A percentile compares a stretch with the other conserved stretches of the same genome.
These are phyloP conservation scores for Fusarium palustre DNA, from an alignment of 2,329 filamentous ascomycete species.

Conservation along the genomic window DNA sequence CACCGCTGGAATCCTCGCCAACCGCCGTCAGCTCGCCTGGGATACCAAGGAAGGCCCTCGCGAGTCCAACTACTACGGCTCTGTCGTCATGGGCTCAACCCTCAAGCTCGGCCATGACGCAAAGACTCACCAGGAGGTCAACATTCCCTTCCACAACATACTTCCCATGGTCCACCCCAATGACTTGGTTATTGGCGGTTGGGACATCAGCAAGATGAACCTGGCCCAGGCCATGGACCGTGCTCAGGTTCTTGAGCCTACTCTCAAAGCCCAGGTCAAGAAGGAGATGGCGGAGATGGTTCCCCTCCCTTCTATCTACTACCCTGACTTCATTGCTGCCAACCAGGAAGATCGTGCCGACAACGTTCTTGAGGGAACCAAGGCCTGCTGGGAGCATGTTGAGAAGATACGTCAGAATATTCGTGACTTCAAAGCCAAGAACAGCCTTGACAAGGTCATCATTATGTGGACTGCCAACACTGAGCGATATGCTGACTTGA, in stretches of 20 bases:
- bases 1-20: conserved; percentile 96
- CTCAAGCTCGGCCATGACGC: conserved; percentile 94
- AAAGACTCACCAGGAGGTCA: conserved; percentile 87
- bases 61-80: conserved; percentile 97
- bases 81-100: conserved; percentile 95
- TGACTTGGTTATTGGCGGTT: conserved; percentile 93
- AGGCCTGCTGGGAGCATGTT: conserved; percentile 88
- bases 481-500: conserved; percentile 91
- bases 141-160: conserved; percentile 94
- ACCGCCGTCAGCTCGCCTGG: conserved; percentile 87
- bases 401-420: conserved; percentile 95
- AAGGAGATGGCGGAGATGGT: conserved; percentile 94
- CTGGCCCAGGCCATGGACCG: conserved; percentile 94
- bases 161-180: conserved; percentile 98
- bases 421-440: conserved; percentile 88
- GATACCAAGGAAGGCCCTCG: conserved; percentile 91
- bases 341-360: conserved; percentile 98
- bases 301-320: conserved; percentile 95
- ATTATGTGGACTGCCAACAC: conserved; percentile 99
- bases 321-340: conserved; percentile 98
- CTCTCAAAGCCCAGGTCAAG: conserved; percentile 86
- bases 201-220: conserved; percentile 96
- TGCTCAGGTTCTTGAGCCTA: conserved; percentile 93
- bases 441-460: conserved; percentile 93
- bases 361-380: conserved; percentile 85